These are phyloP conservation scores for Blastobotrys petasosporus DNA, from an alignment of 1,139 yeast genomes.

Conservation along the genomic window DNA sequence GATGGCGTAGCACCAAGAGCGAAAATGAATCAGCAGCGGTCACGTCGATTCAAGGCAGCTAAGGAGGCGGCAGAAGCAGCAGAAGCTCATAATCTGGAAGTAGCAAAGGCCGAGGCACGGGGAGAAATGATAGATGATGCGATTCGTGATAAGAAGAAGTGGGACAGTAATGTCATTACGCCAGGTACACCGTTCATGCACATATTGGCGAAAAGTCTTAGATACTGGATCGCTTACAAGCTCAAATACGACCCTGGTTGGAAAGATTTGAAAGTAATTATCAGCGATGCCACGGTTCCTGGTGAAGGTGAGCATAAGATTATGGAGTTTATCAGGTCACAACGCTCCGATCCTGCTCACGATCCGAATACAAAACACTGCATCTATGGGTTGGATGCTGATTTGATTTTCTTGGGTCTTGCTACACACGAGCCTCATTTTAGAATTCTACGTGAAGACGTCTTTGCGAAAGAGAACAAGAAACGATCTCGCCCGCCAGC, in stretches of 20 bases:
- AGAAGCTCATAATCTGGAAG: constrained; percentile 43
- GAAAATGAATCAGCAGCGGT: constrained; percentile 96
- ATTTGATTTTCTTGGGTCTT: constrained; percentile 91
- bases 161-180: constrained; percentile 96
- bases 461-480: constrained; percentile 66
- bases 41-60: constrained; percentile 93
- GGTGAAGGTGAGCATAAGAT: constrained; percentile 99
- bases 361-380: constrained; percentile 89
- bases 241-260: constrained; percentile 86
- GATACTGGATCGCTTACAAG: constrained; percentile 88
- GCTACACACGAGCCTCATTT: constrained; percentile 98
- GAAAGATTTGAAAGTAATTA: constrained; percentile 76
- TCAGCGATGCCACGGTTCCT: constrained; percentile 97
- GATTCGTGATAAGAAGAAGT: constrained; percentile 44
- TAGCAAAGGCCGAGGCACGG: constrained; percentile 46
- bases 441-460: constrained; percentile 90
- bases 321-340: constrained; percentile 86
- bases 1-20: constrained; percentile 99
- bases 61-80: constrained; percentile 66
- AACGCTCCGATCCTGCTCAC: constrained; percentile 67
- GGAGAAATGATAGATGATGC: constrained; percentile 41
- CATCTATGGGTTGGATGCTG: constrained; percentile 97
- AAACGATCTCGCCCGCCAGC: constrained; percentile 33
- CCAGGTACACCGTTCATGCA: constrained; percentile 99
- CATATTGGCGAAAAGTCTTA: constrained; percentile 70